Percentiles rank a stretch among this genome's conserved stretches.
These are phyloP conservation scores for Saprolegnia parasitica DNA, from an alignment of 352 stramenopile species.

Conservation along the genomic window DNA sequence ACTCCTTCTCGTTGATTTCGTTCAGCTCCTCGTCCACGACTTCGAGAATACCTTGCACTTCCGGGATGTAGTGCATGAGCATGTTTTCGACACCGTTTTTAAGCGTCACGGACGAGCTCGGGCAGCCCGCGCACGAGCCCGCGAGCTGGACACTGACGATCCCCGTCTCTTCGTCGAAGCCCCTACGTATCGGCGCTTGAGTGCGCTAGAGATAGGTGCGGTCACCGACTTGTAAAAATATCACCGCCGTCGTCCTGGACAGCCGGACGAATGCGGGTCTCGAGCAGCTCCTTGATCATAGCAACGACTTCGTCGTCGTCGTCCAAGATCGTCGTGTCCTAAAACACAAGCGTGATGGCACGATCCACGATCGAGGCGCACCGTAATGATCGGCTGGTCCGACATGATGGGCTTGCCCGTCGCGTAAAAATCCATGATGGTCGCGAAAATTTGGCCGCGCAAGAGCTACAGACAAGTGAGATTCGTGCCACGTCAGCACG, in stretches of 20 bases:
- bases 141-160: conserved; percentile 87
- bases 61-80: conserved; percentile 99
- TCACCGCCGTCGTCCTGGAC: conserved; percentile 99
- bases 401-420: conserved; percentile 84
- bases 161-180: conserved; percentile 94
- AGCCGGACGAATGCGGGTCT: conserved; percentile 96
- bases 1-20: conserved; percentile 74
- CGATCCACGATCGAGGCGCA: conserved; percentile 28
- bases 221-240: conserved; percentile 90
- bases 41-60: conserved; percentile 89
- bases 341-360: not conserved
- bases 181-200: conserved; percentile 35
- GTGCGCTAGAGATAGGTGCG: not conserved
- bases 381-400: conserved; percentile 79
- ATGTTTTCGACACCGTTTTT: conserved; percentile 99
- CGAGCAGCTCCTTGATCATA: conserved; percentile 99
- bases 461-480: conserved; percentile 42
- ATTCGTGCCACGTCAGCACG: not conserved
- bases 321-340: conserved; percentile 93
- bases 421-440: conserved; percentile 98
- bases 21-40: conserved; percentile 75
- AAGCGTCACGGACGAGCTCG: conserved; percentile 96
- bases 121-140: conserved; percentile 97
- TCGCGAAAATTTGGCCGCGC: conserved; percentile 92
- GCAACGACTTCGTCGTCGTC: conserved; percentile 97